phyloP scores from a whole-genome alignment of 257 asterid genomes.

The Leonotis leonurus region DNA sequence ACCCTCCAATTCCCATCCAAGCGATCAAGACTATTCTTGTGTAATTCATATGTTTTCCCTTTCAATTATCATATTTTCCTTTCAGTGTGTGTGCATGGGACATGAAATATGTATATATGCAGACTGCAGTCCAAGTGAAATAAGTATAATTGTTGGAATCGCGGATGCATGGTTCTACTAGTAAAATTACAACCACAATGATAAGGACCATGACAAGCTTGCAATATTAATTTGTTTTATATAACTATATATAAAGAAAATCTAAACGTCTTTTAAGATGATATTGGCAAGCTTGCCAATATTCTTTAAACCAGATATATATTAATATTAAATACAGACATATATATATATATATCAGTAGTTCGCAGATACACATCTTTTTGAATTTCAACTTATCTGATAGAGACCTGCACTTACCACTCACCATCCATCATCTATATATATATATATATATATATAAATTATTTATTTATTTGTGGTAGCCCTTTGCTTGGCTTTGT shows the following conservation, averaged over 20 bases:
- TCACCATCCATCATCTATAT: background rate
- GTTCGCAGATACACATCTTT: background rate
- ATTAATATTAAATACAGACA: too few relatives aligned
- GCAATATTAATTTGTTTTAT: background rate
- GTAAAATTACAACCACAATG: too few relatives aligned
- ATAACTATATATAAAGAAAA: background rate
- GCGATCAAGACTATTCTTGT: too few relatives aligned
- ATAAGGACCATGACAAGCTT: too few relatives aligned
- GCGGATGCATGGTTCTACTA: too few relatives aligned
- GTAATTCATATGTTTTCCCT: too few relatives aligned
- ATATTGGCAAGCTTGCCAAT: background rate
- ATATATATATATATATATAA: background rate
- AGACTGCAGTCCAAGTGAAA: too few relatives aligned
- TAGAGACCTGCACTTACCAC: slow-evolving; percentile 25
- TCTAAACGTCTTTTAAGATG: background rate
- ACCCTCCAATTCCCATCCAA: too few relatives aligned
- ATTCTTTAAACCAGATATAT: background rate
- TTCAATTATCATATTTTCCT: too few relatives aligned
- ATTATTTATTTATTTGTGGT: background rate
- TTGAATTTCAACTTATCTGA: slow-evolving; percentile 20
- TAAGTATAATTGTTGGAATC: too few relatives aligned
- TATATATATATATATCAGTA: background rate
- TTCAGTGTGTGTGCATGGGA: too few relatives aligned
- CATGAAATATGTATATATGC: too few relatives aligned
- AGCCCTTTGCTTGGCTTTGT: background rate